Evolutionary conservation across 2,329 filamentous ascomycete genomes (phyloP), one percentile per base, ranked within the genome.

Genomic region (Coleophoma crateriformis): DNA sequence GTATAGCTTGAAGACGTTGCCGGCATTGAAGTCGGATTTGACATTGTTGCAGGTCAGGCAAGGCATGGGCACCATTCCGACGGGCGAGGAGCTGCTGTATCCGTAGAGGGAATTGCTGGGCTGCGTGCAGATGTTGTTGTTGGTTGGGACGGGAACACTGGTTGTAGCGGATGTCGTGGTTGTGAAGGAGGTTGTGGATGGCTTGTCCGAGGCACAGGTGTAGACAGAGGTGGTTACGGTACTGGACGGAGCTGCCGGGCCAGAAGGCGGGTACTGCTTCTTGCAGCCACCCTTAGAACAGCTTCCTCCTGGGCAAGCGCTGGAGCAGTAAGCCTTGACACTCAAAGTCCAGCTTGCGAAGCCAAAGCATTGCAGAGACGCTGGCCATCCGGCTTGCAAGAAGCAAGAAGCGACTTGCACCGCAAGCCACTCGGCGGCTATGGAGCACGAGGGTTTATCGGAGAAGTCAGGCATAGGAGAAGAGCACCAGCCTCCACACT

Each of bases 1-100:
- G 69, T 80, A 81, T 37, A 76, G 65, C 68, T 81, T 81, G 67
- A 77, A 78, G 15, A 70, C 69, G 55, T 72, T 71, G 13, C 60
- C 60, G 8, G 56, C 20, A 27, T 56, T 54, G 56, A 68, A 74
- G 53, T 78, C 73, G 7, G 53, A 50, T 51, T 67, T 60, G 38
- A 74, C 56, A 55, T 81, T 76, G 64, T 79, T 81, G 69, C 78
- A 81, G 20, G 71, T 74, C 33, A 81, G 70, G 49, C 77, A 64
- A 42, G 77, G 78, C 47, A 81, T 65, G 19, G 68, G 64, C 47
- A 81, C 78, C 51, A 68, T 71, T 45, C 75, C 78, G 14, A 79
- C 74, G 3, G 75, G 71, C 46, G 71, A 82, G 34, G 84, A 79
- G 2, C 85, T 82, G 1, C 79, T 82, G 61, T 90, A 92, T 47